These are phyloP conservation scores for Aspergillus arachidicola DNA, from an alignment of 2,329 filamentous ascomycete species.

Conservation along the genomic window DNA sequence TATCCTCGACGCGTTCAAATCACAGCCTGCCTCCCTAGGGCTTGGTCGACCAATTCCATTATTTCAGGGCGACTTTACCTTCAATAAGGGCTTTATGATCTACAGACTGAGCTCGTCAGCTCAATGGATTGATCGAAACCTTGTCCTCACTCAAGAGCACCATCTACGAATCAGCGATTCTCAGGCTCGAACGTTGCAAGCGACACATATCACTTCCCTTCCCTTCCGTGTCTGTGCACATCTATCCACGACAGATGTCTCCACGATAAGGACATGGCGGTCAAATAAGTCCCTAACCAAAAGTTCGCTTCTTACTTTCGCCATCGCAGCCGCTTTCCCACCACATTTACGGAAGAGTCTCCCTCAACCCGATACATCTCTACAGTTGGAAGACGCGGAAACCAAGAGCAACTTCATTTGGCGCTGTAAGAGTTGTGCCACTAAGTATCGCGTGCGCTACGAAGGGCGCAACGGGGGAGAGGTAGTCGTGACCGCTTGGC, in stretches of 20 bases:
- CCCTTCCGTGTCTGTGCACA: conserved; percentile 9
- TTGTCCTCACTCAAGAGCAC: conserved; percentile 4
- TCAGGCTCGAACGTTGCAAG: neutral
- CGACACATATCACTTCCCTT: neutral
- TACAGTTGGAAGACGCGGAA: neutral
- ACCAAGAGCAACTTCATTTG: neutral
- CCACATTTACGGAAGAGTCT: neutral
- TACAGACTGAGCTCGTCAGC: neutral
- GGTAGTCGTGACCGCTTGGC: conserved; percentile 1
- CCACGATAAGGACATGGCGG: neutral
- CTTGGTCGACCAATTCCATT: neutral
- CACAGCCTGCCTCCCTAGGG: neutral
- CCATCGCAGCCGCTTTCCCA: conserved; percentile 1
- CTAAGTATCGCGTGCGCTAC: conserved; percentile 5
- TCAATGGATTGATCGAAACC: neutral
- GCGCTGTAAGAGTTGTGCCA: conserved; percentile 5
- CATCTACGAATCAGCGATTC: neutral
- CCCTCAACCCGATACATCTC: neutral
- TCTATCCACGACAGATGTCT: neutral
- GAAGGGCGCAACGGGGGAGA: neutral
- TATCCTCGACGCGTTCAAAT: conserved; percentile 1
- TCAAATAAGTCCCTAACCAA: neutral
- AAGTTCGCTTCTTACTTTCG: neutral
- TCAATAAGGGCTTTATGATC: neutral
- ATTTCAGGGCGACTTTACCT: conserved; percentile 4